Conservation (phyloP, 2,329 filamentous ascomycete genomes). For the Parastagonospora avenae region DNA sequence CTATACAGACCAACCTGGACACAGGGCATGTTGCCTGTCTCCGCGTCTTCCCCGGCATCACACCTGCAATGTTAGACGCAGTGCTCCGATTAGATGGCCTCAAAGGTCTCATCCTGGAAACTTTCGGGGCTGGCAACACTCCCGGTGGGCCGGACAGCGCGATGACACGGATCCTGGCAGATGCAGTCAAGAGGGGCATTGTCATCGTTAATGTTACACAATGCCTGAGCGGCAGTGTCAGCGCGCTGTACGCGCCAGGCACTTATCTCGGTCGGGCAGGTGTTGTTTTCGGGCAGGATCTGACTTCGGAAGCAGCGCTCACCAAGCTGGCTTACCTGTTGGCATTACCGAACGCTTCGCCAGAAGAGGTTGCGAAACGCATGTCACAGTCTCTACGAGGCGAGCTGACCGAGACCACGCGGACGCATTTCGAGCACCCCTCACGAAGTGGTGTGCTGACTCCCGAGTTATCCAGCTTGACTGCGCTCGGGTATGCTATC, state of each 20-base stretch:
- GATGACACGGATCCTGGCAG: conserved; percentile 76
- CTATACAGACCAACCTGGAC: conserved; percentile 74
- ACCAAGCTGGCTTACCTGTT: conserved; percentile 90
- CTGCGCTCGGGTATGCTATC: conserved; percentile 80
- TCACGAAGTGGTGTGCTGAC: conserved; percentile 60
- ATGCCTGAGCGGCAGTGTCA: conserved; percentile 64
- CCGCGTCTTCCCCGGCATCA: conserved; percentile 89
- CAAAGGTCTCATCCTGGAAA: conserved; percentile 83
- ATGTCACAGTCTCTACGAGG: conserved; percentile 81
- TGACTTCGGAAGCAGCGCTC: conserved; percentile 88
- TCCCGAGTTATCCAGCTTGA: conserved; percentile 68
- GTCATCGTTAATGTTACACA: conserved; percentile 92
- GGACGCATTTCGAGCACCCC: conserved; percentile 78
- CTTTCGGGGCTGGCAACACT: conserved; percentile 91
- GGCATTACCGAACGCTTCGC: conserved; percentile 67
- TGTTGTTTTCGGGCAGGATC: conserved; percentile 85
- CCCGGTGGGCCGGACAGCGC: conserved; percentile 80
- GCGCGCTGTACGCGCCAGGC: conserved; percentile 49
- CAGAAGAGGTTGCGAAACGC: conserved; percentile 67
- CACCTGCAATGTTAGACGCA: conserved; percentile 89
- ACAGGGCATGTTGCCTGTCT: conserved; percentile 89
- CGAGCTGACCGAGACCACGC: conserved; percentile 78
- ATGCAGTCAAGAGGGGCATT: conserved; percentile 78
- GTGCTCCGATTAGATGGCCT: conserved; percentile 78
- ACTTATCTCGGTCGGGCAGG: conserved; percentile 79